Conservation (phyloP, 2,329 filamentous ascomycete genomes). For the Drechslerella coelobrocha region DNA sequence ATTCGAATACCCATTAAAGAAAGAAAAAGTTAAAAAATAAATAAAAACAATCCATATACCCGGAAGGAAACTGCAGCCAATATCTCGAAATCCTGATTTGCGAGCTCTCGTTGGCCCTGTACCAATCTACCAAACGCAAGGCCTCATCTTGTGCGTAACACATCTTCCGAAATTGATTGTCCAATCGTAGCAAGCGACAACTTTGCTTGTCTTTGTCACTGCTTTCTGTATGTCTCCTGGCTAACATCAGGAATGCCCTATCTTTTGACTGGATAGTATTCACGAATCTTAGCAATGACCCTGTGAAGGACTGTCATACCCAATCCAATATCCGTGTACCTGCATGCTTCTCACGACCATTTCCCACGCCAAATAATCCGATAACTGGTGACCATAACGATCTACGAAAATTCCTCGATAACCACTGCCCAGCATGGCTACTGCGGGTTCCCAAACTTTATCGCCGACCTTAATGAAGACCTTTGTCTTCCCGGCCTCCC, state of each 20-base stretch:
- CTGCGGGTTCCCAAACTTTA: conserved; percentile 17
- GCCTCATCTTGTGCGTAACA: conserved; percentile 45
- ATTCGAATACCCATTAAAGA: conserved; percentile 15
- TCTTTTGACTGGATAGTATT: conserved; percentile 15
- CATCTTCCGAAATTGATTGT: conserved; percentile 18
- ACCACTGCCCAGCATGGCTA: conserved; percentile 37
- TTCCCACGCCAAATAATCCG: conserved; percentile 32
- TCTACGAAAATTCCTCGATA: conserved; percentile 20
- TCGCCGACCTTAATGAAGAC: conserved; percentile 29
- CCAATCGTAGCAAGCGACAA: conserved; percentile 3
- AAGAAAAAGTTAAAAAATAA: conserved; percentile 24
- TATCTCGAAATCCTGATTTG: conserved; percentile 32
- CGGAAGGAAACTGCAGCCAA: conserved; percentile 38
- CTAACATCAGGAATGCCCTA: conserved; percentile 9
- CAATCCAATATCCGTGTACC: conserved; percentile 27
- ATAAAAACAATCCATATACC: conserved; percentile 4
- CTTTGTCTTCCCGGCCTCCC: conserved; percentile 39
- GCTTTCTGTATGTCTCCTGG: background rate
- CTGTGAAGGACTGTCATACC: conserved; percentile 46
- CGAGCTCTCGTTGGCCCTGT: conserved; percentile 21
- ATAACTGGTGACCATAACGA: conserved; percentile 44
- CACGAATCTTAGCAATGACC: conserved; percentile 49
- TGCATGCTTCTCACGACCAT: conserved; percentile 46
- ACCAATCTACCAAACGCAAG: conserved; percentile 40
- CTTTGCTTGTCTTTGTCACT: background rate